Evolutionary conservation across 176 grass and related monocot genomes (phyloP).

Genomic region (Poa annua): DNA sequence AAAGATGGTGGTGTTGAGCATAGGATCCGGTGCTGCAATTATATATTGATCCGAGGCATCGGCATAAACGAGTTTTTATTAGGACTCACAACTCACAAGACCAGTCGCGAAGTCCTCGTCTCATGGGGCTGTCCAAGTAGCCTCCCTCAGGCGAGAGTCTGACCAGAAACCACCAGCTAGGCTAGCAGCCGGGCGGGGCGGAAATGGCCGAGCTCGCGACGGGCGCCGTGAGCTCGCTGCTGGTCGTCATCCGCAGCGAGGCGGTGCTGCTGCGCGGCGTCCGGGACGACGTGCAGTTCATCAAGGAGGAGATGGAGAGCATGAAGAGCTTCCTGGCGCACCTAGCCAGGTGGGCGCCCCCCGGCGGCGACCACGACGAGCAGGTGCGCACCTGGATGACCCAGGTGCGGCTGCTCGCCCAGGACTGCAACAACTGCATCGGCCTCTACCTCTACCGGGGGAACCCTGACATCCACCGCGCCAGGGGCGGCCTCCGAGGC

Average conservation of each 20-base stretch:
- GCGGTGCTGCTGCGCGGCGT: background rate
- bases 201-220: constrained; percentile 5
- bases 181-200: no score
- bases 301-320: constrained; percentile 17
- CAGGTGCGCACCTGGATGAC: constrained; percentile 25
- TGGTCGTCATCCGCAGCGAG: background rate
- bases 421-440: constrained; percentile 26
- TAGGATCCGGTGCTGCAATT: no score
- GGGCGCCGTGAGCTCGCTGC: background rate
- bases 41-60: no score
- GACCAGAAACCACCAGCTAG: no score
- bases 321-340: constrained; percentile 26
- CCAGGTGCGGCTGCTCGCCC: constrained; percentile 13
- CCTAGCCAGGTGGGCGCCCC: background rate
- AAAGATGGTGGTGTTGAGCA: no score
- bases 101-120: no score
- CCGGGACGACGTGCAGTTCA: background rate
- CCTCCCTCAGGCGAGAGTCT: no score
- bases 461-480: background rate
- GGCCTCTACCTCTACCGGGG: background rate
- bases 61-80: no score
- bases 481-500: background rate
- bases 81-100: no score
- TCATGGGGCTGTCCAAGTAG: no score
- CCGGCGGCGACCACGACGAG: background rate